Conservation (phyloP, 129 eudicot species). For the Tagetes patula region DNA sequence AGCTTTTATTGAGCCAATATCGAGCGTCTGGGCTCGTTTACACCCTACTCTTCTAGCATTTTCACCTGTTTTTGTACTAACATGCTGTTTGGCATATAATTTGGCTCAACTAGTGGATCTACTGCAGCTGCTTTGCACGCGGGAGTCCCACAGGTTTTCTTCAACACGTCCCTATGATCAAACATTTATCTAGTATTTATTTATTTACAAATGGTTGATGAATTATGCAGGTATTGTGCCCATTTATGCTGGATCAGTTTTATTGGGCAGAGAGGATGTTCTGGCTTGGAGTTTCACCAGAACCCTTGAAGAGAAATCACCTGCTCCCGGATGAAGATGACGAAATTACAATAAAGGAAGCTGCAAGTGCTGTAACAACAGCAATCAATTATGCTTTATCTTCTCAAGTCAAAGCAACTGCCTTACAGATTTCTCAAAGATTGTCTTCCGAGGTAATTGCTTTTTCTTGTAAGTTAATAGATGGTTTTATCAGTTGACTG, state of each 20-base stretch:
- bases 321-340: slow-evolving; percentile 64
- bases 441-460: slow-evolving; percentile 67
- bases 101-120: slow-evolving; percentile 62
- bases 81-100: slow-evolving; percentile 12
- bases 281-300: slow-evolving; percentile 93
- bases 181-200: not conserved
- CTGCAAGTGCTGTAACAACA: slow-evolving; percentile 48
- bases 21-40: not conserved
- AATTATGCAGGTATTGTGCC: slow-evolving; percentile 65
- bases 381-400: slow-evolving; percentile 64
- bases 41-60: not conserved
- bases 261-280: slow-evolving; percentile 99
- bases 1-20: not conserved
- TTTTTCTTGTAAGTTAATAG: not conserved
- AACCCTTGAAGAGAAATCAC: slow-evolving; percentile 63
- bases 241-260: slow-evolving; percentile 84
- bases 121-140: slow-evolving; percentile 93
- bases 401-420: slow-evolving; percentile 57
- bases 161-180: not conserved
- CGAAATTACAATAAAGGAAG: slow-evolving; percentile 46
- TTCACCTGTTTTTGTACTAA: slow-evolving; percentile 25
- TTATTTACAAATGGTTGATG: slow-evolving; percentile 13
- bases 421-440: slow-evolving; percentile 51
- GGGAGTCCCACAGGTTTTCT: slow-evolving; percentile 87
- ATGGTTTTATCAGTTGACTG: not conserved